Base-by-base conservation (phyloP, 2,329 filamentous ascomycete genomes). In the Diplocarpon mali region DNA sequence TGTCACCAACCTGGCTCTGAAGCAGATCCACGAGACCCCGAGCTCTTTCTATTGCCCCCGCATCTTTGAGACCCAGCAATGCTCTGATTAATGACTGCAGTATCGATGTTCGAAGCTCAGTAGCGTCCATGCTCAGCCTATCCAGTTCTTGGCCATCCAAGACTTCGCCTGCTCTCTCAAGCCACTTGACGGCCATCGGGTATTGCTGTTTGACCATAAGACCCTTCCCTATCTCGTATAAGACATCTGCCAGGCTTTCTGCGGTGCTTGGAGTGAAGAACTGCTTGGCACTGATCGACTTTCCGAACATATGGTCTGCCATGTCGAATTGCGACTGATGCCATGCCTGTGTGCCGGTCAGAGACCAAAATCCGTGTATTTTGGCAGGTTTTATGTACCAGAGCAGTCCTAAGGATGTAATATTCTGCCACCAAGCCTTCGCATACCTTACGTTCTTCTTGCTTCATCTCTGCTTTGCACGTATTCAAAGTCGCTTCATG, bases 241-340 rank as follows among this genome's bases (percentile, higher is more conserved):
- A 68, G 2, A 81, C 66, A 53, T 87, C 80, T 3, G 79, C 73
- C 35, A 89, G 64, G 31, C 67, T 69, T 59, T 89, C 82, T 2
- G 72, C 68, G 1, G 70, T 70, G 2, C 62, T 50, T 0, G 71
- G 62, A 35, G 79, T 70, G 2, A 75, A 59, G 43, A 42, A 56
- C 16, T 56, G 57, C 31, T 54, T 61, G 9, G 64, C 61, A n/a
- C 49, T 65, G 54, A 66, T 64, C 1, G 76, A 64, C 54, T 84
- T 84, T 30, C 63, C 64, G 61, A 82, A 89, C 69, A 92, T 78
- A 61, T 86, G 78, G 44, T 94, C 85, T 24, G 85, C 85, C 38
- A 88, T 73, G 46, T 90, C 83, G 12, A 83, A 68, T 34, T 81
- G 75, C 34, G 76, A 70, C 57, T 88, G 80, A 54, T 79, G 78